Conservation (phyloP, 148 eudicot genomes). For the Camellia sinensis region DNA sequence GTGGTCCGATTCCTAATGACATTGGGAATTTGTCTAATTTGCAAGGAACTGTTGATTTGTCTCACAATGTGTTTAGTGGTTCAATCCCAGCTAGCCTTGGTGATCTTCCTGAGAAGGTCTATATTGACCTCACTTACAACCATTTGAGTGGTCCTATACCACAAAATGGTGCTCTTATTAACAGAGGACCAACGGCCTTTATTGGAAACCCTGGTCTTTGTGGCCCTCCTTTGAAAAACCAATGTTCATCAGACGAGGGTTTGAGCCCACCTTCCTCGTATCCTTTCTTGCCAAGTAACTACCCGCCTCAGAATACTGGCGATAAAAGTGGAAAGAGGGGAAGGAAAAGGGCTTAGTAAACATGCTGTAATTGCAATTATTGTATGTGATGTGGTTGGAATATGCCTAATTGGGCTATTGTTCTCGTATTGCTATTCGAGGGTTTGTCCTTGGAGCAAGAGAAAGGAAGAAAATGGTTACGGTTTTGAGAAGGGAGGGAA, state of each 20-base stretch:
- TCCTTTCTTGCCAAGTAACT: slow-evolving; percentile 68
- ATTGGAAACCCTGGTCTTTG: slow-evolving; percentile 87
- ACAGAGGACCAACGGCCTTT: slow-evolving; percentile 93
- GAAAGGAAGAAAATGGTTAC: slow-evolving; percentile 36
- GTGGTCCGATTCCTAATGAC: slow-evolving; percentile 72
- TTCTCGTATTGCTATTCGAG: slow-evolving; percentile 79
- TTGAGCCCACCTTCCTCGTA: slow-evolving; percentile 52
- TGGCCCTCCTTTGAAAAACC: slow-evolving; percentile 87
- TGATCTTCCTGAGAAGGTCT: slow-evolving; percentile 91
- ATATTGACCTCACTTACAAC: slow-evolving; percentile 83
- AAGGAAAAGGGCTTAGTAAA: slow-evolving; percentile 63
- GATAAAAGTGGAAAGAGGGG: slow-evolving; percentile 28
- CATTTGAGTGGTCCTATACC: slow-evolving; percentile 86
- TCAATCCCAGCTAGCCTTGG: slow-evolving; percentile 86
- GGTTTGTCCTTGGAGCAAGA: slow-evolving; percentile 47
- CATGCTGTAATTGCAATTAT: slow-evolving; percentile 54
- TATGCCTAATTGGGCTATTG: slow-evolving; percentile 78
- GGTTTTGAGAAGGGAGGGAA: slow-evolving; percentile 47
- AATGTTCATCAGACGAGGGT: slow-evolving; percentile 47
- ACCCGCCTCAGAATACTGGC: slow-evolving; percentile 34
- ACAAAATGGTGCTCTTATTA: slow-evolving; percentile 83
- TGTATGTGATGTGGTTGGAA: slow-evolving; percentile 73
- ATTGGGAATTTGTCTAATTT: slow-evolving; percentile 74
- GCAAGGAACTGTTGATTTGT: slow-evolving; percentile 88
- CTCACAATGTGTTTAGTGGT: slow-evolving; percentile 84